Conservation (phyloP, 768 basidiomycete species). For the Cystobasidiopsis lactophilus region DNA sequence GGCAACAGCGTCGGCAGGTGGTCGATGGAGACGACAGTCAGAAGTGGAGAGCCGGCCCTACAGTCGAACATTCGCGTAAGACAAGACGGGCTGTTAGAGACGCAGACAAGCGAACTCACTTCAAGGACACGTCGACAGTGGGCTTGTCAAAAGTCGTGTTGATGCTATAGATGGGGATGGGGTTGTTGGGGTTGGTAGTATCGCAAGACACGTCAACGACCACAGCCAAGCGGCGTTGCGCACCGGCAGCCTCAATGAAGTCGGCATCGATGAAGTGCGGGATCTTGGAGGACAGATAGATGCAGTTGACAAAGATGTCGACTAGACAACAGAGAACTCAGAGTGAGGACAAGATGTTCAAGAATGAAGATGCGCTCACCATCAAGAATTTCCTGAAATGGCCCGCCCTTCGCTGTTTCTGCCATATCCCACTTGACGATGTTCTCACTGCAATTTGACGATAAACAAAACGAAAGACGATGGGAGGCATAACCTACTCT, state of each 20-base stretch:
- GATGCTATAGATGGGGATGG: constrained; percentile 82
- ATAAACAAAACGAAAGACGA: background rate
- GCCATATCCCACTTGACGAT: constrained; percentile 95
- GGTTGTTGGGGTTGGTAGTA: constrained; percentile 95
- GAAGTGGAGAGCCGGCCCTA: constrained; percentile 37
- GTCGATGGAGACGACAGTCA: constrained; percentile 85
- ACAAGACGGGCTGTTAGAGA: background rate
- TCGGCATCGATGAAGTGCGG: constrained; percentile 59
- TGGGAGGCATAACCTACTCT: constrained; percentile 43
- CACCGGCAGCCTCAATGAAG: constrained; percentile 49
- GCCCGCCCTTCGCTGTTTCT: constrained; percentile 91
- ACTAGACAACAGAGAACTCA: constrained; percentile 28
- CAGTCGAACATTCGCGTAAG: too few species aligned
- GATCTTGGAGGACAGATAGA: constrained; percentile 71
- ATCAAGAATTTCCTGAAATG: constrained; percentile 81
- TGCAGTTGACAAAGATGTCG: constrained; percentile 98
- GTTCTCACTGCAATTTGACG: constrained; percentile 65
- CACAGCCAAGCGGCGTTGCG: constrained; percentile 43
- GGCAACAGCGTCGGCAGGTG: constrained; percentile 88
- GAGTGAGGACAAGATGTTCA: background rate
- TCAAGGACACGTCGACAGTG: constrained; percentile 63
- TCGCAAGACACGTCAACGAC: constrained; percentile 98
- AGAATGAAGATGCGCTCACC: constrained; percentile 21
- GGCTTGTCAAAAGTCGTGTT: constrained; percentile 88
- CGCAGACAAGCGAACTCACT: constrained; percentile 31